These are phyloP conservation scores for Plasmodium vinckei DNA, from an alignment of 169 alveolate species.

Conservation along the genomic window DNA sequence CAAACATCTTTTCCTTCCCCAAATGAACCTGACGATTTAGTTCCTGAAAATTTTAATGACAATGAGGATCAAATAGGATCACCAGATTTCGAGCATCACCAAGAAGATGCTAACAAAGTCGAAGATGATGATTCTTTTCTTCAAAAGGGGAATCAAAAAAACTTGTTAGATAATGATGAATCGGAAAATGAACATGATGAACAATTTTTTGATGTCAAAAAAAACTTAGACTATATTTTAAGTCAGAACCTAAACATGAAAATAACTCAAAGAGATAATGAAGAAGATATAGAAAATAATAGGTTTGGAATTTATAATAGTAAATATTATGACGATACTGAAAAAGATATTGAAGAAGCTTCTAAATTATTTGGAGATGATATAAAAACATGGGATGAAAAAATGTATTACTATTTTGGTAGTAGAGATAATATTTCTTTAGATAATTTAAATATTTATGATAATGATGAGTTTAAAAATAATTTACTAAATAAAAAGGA, in stretches of 20 bases:
- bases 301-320: too few species aligned
- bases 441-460: conserved; percentile 47
- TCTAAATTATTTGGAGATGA: conserved; percentile 75
- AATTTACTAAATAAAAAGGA: background rate
- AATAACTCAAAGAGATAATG: background rate
- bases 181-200: background rate
- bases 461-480: conserved; percentile 47
- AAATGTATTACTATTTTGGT: conserved; percentile 73
- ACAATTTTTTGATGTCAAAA: conserved; percentile 25
- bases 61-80: too few species aligned
- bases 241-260: conserved; percentile 51
- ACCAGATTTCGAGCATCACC: background rate
- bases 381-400: conserved; percentile 64
- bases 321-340: conserved; percentile 1
- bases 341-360: conserved; percentile 63
- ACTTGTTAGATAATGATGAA: background rate
- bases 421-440: conserved; percentile 31
- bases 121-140: background rate
- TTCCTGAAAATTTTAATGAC: too few species aligned
- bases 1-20: too few species aligned
- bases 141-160: background rate
- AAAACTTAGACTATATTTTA: conserved; percentile 25
- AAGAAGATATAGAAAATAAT: too few species aligned
- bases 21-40: too few species aligned
- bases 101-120: background rate